Percentiles rank a stretch among this genome's conserved stretches.
Conservation (phyloP, 371 early-diverging fungal genomes). For the Nosema muscidifuracis region DNA sequence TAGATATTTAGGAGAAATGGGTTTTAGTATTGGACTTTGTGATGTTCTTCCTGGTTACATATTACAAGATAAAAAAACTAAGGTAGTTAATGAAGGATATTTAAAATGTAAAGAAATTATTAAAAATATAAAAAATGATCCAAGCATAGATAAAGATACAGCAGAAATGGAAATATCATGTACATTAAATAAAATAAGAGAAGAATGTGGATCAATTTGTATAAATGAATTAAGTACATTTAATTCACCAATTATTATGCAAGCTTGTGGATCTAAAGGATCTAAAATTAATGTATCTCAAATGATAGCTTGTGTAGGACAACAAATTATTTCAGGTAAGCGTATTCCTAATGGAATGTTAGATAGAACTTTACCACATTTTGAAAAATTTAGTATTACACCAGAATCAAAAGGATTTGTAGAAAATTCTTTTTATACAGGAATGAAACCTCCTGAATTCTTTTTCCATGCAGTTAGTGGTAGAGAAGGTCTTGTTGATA, state of each 20-base stretch:
- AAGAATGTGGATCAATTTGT: conserved; percentile 85
- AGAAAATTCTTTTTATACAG: conserved; percentile 84
- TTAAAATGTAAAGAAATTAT: conserved; percentile 75
- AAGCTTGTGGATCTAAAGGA: conserved; percentile 89
- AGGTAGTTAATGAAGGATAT: conserved; percentile 72
- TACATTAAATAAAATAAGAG: conserved; percentile 80
- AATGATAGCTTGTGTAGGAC: conserved; percentile 99
- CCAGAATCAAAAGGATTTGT: conserved; percentile 95
- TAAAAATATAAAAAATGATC: conserved; percentile 33
- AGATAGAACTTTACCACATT: conserved; percentile 90
- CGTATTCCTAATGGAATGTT: conserved; percentile 93
- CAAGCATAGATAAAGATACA: too few species aligned
- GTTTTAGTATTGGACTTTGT: conserved; percentile 66
- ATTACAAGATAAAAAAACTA: conserved; percentile 71
- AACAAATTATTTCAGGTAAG: conserved; percentile 89
- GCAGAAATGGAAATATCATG: conserved; percentile 69
- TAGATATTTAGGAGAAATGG: conserved; percentile 74
- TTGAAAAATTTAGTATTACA: conserved; percentile 74
- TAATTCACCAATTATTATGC: conserved; percentile 96
- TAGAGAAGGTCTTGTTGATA: conserved; percentile 98
- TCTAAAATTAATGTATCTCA: conserved; percentile 95
- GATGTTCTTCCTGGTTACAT: conserved; percentile 83
- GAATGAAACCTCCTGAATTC: conserved; percentile 87
- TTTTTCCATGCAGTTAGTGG: conserved; percentile 97
- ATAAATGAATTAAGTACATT: conserved; percentile 78